A percentile compares a stretch with the other conserved stretches of the same genome.
Evolutionary conservation across 805 yeast genomes (phyloP).

Genomic region (Candida nitratophila): DNA sequence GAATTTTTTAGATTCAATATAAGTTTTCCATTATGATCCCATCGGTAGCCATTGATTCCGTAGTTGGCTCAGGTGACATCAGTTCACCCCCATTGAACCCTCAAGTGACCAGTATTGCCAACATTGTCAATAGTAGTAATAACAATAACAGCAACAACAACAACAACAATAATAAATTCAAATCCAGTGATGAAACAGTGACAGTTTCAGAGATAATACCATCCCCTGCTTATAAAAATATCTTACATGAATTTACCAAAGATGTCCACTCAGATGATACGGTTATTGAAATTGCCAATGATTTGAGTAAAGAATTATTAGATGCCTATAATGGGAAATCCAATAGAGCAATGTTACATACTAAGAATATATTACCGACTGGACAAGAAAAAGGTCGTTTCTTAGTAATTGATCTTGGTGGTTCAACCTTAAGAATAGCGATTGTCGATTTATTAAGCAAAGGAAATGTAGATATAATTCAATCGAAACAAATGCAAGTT

Average conservation of each 20-base stretch:
- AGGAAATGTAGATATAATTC: conserved; percentile 4
- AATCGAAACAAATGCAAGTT: conserved; percentile 29
- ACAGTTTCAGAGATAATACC: too few relatives aligned
- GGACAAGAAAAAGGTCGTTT: conserved; percentile 16
- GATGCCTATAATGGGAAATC: conserved; percentile 1
- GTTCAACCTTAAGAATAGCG: conserved; percentile 41
- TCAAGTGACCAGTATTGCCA: too few relatives aligned
- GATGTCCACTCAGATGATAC: neutral
- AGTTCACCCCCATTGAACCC: neutral
- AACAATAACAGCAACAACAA: too few relatives aligned
- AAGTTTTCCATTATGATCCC: neutral
- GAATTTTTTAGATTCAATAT: too few relatives aligned
- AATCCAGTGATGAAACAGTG: too few relatives aligned
- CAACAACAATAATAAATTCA: neutral
- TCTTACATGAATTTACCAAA: neutral
- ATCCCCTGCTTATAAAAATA: neutral
- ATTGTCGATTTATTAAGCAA: conserved; percentile 12
- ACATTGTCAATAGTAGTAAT: too few relatives aligned
- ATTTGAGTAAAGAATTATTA: neutral
- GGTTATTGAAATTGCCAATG: neutral
- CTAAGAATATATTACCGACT: conserved; percentile 7
- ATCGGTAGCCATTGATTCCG: neutral
- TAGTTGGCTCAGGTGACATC: neutral
- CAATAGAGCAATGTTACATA: conserved; percentile 4
- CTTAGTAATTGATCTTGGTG: conserved; percentile 50